Evolutionary conservation across 2,329 filamentous ascomycete genomes (phyloP).

Genomic region (Phialophora macrospora): DNA sequence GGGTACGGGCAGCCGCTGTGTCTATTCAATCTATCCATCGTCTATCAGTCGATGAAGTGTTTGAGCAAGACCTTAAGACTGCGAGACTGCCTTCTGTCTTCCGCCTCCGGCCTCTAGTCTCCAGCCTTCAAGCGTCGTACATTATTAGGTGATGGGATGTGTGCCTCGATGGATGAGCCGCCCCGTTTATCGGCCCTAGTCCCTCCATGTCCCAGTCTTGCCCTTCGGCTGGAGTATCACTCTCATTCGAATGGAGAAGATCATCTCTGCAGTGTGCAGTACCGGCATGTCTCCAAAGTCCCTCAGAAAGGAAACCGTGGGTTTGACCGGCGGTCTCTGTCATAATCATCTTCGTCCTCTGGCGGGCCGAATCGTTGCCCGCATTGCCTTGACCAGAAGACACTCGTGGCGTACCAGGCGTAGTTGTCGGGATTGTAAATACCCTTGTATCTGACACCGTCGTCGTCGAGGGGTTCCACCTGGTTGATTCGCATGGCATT

Average conservation of each 20-base stretch:
- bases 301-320: neutral
- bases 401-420: neutral
- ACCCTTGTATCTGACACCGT: neutral
- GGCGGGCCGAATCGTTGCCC: neutral
- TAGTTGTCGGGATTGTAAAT: slow-evolving; percentile 3
- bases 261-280: neutral
- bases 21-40: neutral
- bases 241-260: neutral
- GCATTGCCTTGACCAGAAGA: neutral
- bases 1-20: neutral
- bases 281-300: neutral
- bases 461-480: neutral
- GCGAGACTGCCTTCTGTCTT: too few species aligned
- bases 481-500: slow-evolving; percentile 4
- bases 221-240: neutral
- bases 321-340: neutral
- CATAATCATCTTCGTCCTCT: neutral
- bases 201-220: neutral
- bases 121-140: neutral
- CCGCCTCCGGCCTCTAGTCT: neutral
- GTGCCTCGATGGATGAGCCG: neutral
- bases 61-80: neutral
- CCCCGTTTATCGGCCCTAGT: neutral
- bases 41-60: neutral
- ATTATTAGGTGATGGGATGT: neutral